Base-by-base conservation (phyloP, 495 filamentous ascomycete genomes). In the Niebla homalea region DNA sequence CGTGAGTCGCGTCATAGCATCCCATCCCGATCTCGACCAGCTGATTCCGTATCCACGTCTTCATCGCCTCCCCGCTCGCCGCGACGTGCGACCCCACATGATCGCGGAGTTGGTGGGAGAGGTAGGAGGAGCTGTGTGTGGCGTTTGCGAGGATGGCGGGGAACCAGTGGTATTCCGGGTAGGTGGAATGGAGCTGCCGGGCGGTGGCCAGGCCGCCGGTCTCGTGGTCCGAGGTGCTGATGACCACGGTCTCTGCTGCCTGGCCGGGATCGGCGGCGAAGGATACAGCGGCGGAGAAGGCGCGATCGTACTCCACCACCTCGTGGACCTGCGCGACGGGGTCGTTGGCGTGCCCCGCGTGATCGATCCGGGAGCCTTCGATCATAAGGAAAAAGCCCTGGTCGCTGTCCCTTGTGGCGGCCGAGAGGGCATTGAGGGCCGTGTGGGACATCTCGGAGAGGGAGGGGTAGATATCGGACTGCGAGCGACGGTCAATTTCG, bases 301-400 rank as follows among this genome's bases (percentile, higher is more conserved):
- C 76, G 60, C 76, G 81, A 69, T 97, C 92, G 54, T 95, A 97
- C 36, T 84, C 89, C 5, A 96, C 69, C 1, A 97, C 89, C 60
- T 98, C 92, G 50, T 90, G 80, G 8, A 97, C 92, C 62, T 97
- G 93, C 0, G 93, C 89, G 11, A 84, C 89, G 1, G 92, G 92
- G 61, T 98, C 92, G 57, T 98, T 98, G 47, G 78, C 80, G 59
- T 98, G 92, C 12, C 89, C 93, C 2, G 92, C 89, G 63, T 98
- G 93, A 55, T 98, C 92, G 56, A 98, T 97, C 29, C 93, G 75
- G 56, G 84, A 89, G 5, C 92, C 92, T 64, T 98, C 92, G 51
- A 98, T 90, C 90, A 98, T 93, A 51, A 98, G 64, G 70, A 98
- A 97, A 73, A 98, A 98, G 1, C 92, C 92, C 64, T 95, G 77